Evolutionary conservation across 441 rosid genomes (phyloP).

Genomic region (Arabidopsis lyrata): DNA sequence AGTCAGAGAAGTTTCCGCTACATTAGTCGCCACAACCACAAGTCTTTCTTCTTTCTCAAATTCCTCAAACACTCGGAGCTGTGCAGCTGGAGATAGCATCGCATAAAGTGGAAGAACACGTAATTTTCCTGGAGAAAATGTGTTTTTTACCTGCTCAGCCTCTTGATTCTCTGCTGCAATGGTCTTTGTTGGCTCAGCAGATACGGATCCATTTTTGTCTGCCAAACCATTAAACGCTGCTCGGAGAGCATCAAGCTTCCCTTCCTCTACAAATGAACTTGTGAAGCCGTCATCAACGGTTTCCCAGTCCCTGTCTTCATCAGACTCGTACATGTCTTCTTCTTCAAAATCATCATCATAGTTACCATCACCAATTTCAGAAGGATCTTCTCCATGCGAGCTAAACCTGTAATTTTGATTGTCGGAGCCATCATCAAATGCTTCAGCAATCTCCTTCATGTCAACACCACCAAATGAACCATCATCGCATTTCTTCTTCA

Average conservation of each 20-base stretch:
- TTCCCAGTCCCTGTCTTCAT: constrained; percentile 77
- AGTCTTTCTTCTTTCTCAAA: constrained; percentile 82
- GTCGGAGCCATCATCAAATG: constrained; percentile 57
- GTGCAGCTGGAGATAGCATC: constrained; percentile 89
- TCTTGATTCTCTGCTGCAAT: constrained; percentile 37
- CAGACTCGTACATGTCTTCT: constrained; percentile 53
- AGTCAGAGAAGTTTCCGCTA: constrained; percentile 95
- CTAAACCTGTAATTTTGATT: constrained; percentile 61
- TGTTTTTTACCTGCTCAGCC: constrained; percentile 41
- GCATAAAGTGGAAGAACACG: constrained; percentile 92
- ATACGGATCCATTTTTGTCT: constrained; percentile 49
- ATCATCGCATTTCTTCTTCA: constrained; percentile 41
- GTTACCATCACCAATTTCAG: constrained; percentile 44
- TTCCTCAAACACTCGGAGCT: constrained; percentile 83
- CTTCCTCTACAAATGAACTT: constrained; percentile 42
- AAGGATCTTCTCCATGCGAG: constrained; percentile 60
- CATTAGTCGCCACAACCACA: constrained; percentile 93
- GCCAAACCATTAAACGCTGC: constrained; percentile 78
- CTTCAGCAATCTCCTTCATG: constrained; percentile 83
- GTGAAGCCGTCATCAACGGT: constrained; percentile 45
- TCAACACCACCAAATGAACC: constrained; percentile 53
- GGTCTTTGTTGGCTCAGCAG: constrained; percentile 40
- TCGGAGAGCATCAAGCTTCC: constrained; percentile 66
- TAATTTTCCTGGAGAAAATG: constrained; percentile 47
- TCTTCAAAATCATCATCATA: constrained; percentile 39